Percentiles rank a stretch among this genome's conserved stretches.
These are phyloP conservation scores for Moesziomyces antarcticus DNA, from an alignment of 1,284 basidiomycete genomes.

Conservation along the genomic window DNA sequence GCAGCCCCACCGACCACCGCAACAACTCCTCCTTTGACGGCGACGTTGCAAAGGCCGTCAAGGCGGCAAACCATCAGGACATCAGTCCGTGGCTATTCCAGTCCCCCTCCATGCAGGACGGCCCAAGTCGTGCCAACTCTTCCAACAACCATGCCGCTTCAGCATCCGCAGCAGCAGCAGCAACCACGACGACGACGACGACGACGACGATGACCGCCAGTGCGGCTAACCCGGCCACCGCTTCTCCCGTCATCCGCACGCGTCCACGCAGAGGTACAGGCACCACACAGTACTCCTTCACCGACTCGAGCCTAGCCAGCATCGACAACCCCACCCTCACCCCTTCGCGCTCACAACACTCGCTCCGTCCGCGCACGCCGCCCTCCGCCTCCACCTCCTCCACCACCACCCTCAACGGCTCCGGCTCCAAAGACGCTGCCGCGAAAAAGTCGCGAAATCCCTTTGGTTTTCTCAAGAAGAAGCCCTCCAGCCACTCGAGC, in stretches of 20 bases:
- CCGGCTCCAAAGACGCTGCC: constrained; percentile 26
- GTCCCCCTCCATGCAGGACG: constrained; percentile 9
- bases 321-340: constrained; percentile 11
- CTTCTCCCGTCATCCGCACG: constrained; percentile 4
- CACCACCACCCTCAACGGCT: constrained; percentile 43
- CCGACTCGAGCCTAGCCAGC: constrained; percentile 24
- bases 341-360: constrained; percentile 33
- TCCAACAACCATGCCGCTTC: no score
- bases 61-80: constrained; percentile 40
- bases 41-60: constrained; percentile 25
- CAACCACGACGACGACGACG: constrained; percentile 1
- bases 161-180: background rate
- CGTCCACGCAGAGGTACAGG: constrained; percentile 23
- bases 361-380: constrained; percentile 40
- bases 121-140: background rate
- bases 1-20: constrained; percentile 5
- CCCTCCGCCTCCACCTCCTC: constrained; percentile 47
- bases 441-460: constrained; percentile 56
- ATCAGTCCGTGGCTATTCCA: constrained; percentile 58
- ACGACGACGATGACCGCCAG: no score
- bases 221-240: constrained; percentile 2
- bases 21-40: constrained; percentile 8
- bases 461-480: constrained; percentile 59
- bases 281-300: constrained; percentile 12
- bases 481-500: constrained; percentile 34